A percentile compares a stretch with the other conserved stretches of the same genome.
These are phyloP conservation scores for Rhodosporidiobolus odoratus DNA, from an alignment of 768 basidiomycete species.

Conservation along the genomic window DNA sequence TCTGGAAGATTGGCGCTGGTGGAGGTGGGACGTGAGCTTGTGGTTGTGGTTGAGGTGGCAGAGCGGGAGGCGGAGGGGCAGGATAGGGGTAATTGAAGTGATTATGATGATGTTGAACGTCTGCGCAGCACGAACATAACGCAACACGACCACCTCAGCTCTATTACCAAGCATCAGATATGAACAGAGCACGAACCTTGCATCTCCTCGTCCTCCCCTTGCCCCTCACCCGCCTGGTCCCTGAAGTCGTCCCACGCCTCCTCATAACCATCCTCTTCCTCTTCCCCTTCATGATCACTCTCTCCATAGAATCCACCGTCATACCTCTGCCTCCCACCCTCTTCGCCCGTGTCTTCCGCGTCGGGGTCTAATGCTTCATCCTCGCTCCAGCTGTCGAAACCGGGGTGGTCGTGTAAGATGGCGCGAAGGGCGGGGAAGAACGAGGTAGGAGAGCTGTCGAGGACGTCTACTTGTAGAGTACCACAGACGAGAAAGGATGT, in stretches of 20 bases:
- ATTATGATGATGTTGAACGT: not conserved
- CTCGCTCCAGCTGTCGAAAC: slow-evolving; percentile 4
- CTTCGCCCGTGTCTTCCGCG: too few relatives aligned
- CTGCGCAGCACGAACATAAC: too few relatives aligned
- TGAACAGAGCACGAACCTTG: not conserved
- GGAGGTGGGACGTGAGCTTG: slow-evolving; percentile 1
- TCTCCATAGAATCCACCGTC: not conserved
- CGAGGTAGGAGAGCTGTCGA: not conserved
- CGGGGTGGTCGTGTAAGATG: slow-evolving; percentile 9
- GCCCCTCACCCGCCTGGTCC: not conserved
- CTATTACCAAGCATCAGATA: not conserved
- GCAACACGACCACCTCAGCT: too few relatives aligned
- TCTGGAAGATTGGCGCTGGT: not conserved
- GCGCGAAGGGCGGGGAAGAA: not conserved
- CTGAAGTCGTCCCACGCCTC: too few relatives aligned
- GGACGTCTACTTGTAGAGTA: not conserved
- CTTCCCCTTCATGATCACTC: not conserved
- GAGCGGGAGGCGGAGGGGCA: not conserved
- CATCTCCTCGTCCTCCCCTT: slow-evolving; percentile 1
- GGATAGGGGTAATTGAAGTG: too few relatives aligned
- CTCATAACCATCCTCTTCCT: not conserved
- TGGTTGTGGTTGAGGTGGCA: not conserved
- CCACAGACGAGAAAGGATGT: too few relatives aligned
- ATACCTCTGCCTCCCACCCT: not conserved
- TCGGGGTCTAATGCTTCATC: not conserved